Base-by-base conservation (phyloP, 1,284 basidiomycete species). In the Cutaneotrichosporon sp. region DNA sequence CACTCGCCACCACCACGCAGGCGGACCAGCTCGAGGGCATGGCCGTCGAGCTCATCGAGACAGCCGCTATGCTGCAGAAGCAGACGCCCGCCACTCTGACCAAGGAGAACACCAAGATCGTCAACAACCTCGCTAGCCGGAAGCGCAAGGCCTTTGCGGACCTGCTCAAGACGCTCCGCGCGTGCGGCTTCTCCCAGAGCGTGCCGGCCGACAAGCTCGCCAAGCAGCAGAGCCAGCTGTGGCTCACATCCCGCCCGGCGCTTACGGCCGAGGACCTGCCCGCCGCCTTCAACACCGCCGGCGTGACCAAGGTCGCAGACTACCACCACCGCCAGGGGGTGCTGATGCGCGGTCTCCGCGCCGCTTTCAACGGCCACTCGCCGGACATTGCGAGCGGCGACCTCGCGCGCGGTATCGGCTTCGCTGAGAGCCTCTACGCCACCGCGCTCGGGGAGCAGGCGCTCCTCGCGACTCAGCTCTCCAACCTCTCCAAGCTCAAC, bases 121-220 rank as follows among this genome's bases (percentile, higher is more conserved):
- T 86, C 67, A 97, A 95, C 76, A 86, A 88, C 38, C 79, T 95
- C 54, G 86, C 88, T 18, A 76, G 78, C 9, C 86, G 91, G 33
- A 99, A 99, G 81, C 84, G 90, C 63, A 93, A 92, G 74, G 95
- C 94, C 1, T 95, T 89, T 86, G 87, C 89, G 29, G 93, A 98
- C 74, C 82, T 98, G 22, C 82, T 97, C 65, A 95, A 93, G 79
- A 91, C 95, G 72, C 82, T 98, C 42, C 91, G 91, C 72, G 85
- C 86, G 1, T 82, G 87, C 31, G 97, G 97, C 6, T 84, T 98
- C 60, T 83, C 91, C 0, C 79, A 83, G 25, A 89, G 86, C 60
- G 81, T 92, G 27, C 89, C 88, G 67, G 85, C 91, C 1, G 89
- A 92, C 43, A 75, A 89, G 51, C 82, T 92, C 7, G 80, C 81